Conservation (phyloP, 768 basidiomycete species). For the Trichaptum fuscoviolaceum region DNA sequence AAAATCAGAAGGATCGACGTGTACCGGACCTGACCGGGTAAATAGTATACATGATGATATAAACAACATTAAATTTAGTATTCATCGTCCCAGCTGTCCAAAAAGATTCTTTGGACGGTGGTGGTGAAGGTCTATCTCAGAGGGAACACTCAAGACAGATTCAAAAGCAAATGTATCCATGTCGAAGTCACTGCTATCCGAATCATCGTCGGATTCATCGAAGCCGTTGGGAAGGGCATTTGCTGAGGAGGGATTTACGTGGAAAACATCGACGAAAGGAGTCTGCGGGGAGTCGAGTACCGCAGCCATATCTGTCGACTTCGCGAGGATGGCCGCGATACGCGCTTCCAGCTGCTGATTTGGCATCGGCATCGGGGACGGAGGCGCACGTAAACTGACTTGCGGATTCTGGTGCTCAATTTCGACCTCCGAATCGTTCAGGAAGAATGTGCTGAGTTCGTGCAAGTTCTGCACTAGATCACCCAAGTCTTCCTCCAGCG, state of each 20-base stretch:
- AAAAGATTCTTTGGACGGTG: background rate
- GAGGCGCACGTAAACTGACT: constrained; percentile 2
- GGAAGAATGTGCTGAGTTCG: constrained; percentile 71
- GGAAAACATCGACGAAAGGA: constrained; percentile 76
- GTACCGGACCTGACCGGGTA: background rate
- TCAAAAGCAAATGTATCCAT: constrained; percentile 33
- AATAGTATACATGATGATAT: background rate
- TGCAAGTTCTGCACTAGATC: constrained; percentile 75
- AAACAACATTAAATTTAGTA: background rate
- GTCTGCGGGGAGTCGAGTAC: constrained; percentile 61
- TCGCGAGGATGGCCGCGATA: constrained; percentile 77
- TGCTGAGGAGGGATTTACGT: constrained; percentile 32
- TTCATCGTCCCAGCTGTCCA: background rate
- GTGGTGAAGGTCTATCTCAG: background rate
- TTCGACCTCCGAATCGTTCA: constrained; percentile 33
- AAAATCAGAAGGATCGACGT: background rate
- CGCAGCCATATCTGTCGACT: constrained; percentile 55
- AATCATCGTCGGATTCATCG: constrained; percentile 23
- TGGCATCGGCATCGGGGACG: constrained; percentile 33
- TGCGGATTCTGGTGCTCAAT: constrained; percentile 20
- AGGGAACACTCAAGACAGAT: background rate
- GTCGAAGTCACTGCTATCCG: constrained; percentile 23
- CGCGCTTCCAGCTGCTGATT: constrained; percentile 67
- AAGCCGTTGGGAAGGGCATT: constrained; percentile 10
- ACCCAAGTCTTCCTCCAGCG: constrained; percentile 58